These are phyloP conservation scores for Leucosporidium yakuticum DNA, from an alignment of 768 basidiomycete species.

Conservation along the genomic window DNA sequence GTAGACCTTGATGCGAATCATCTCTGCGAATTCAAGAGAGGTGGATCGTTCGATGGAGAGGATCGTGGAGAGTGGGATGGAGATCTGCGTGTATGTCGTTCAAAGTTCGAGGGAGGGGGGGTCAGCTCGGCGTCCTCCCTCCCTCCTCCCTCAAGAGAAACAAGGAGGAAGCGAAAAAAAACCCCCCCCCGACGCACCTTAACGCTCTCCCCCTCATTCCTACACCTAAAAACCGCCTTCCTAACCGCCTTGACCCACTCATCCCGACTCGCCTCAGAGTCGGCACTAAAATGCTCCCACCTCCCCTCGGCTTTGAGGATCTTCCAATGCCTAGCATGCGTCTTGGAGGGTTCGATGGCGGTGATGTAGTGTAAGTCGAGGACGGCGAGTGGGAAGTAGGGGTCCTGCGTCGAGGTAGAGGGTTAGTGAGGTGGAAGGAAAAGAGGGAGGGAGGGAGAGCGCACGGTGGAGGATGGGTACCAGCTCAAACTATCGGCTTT, in stretches of 20 bases:
- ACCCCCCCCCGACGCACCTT: slow-evolving; percentile 52
- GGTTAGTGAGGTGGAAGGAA: not conserved
- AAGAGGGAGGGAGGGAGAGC: slow-evolving; percentile 31
- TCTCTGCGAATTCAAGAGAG: no score
- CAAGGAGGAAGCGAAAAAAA: no score
- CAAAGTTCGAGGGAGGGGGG: not conserved
- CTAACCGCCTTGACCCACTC: slow-evolving; percentile 95
- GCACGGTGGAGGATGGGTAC: slow-evolving; percentile 88
- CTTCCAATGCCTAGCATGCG: slow-evolving; percentile 62
- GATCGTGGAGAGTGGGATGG: slow-evolving; percentile 85
- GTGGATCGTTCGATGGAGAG: slow-evolving; percentile 85
- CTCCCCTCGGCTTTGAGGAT: slow-evolving; percentile 75
- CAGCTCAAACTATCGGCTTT: slow-evolving; percentile 94
- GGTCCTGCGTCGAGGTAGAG: slow-evolving; percentile 57
- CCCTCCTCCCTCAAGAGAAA: not conserved
- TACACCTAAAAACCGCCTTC: slow-evolving; percentile 87
- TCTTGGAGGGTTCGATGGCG: slow-evolving; percentile 70
- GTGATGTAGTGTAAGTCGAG: slow-evolving; percentile 91
- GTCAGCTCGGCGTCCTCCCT: not conserved
- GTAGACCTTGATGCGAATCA: slow-evolving; percentile 86
- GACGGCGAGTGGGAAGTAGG: slow-evolving; percentile 95
- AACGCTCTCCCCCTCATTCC: slow-evolving; percentile 92
- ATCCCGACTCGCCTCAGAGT: slow-evolving; percentile 73
- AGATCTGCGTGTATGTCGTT: slow-evolving; percentile 55
- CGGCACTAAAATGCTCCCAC: slow-evolving; percentile 59